Conservation (phyloP, 1,284 basidiomycete genomes). For the Boletus subluridellus region DNA sequence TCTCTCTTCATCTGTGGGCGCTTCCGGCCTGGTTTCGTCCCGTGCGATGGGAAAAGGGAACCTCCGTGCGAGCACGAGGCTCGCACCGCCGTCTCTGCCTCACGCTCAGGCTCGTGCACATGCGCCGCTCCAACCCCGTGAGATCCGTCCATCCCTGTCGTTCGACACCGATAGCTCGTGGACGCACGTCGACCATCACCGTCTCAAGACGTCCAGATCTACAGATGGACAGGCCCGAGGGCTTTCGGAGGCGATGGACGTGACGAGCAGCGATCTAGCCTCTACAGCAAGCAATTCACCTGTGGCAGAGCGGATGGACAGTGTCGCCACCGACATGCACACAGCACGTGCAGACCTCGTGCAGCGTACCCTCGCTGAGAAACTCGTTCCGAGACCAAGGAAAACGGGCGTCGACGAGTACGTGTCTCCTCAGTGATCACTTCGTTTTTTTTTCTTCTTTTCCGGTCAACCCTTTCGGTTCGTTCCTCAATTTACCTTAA, state of each 20-base stretch:
- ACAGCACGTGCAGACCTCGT: slow-evolving; percentile 25
- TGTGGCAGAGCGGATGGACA: slow-evolving; percentile 44
- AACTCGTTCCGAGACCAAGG: slow-evolving; percentile 52
- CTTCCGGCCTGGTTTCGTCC: neutral
- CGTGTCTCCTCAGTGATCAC: slow-evolving; percentile 1
- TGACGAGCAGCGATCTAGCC: slow-evolving; percentile 50
- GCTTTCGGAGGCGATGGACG: slow-evolving; percentile 30
- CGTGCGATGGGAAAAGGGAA: slow-evolving; percentile 1
- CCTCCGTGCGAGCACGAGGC: slow-evolving; percentile 1
- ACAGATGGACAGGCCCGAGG: slow-evolving; percentile 16
- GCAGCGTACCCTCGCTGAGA: slow-evolving; percentile 53
- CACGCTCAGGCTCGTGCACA: slow-evolving; percentile 1
- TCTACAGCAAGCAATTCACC: slow-evolving; percentile 55
- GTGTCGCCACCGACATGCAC: slow-evolving; percentile 30
- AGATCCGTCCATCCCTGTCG: slow-evolving; percentile 18
- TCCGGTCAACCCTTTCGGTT: neutral
- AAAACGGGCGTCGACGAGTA: slow-evolving; percentile 66
- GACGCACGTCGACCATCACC: slow-evolving; percentile 47
- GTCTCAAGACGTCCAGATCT: slow-evolving; percentile 6
- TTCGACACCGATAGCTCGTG: slow-evolving; percentile 44
- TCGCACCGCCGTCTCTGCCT: neutral
- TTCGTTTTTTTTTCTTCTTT: neutral
- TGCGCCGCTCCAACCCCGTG: slow-evolving; percentile 5
- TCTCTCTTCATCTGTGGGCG: slow-evolving; percentile 1
- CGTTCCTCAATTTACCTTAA: neutral